Base-by-base conservation (phyloP, 1,284 basidiomycete genomes). In the Prillingera fragicola region DNA sequence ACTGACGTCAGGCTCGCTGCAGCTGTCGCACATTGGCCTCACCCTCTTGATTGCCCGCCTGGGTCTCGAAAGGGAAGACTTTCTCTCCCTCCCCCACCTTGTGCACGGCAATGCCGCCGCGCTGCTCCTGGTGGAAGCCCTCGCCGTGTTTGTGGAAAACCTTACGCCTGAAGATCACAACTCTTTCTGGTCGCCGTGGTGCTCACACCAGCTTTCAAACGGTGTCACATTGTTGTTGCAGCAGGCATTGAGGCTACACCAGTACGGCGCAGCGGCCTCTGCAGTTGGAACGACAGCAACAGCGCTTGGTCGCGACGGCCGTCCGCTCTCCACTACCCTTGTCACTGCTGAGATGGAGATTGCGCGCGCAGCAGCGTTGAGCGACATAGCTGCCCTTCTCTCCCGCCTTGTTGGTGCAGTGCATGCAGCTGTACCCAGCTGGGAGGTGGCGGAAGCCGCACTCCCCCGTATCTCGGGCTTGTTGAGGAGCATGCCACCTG, bases 21-120 rank as follows among this genome's bases (percentile, higher is more conserved):
- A 52, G 23, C 46, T 52, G 8, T 33, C 43, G 1, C 51, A 52
- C 25, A 23, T 43, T 9, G 51, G 51, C 10, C 19, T 52, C n/a
- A 40, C 43, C 8, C 32, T 47, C 1, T 33, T 54, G 12, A 50
- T 50, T 38, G 48, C 47, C 35, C 52, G 52, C 5, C 36, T 54
- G 4, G 52, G 52, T 2, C 44, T 50, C 1, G 52, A 50, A 23
- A 44, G 45, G 19, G 52, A 50, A n/a, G 47, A 54, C 32, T 47
- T 50, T 33, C 15, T 31, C 7, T 36, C 41, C 2, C 33, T 39
- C 3, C 15, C 34, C 10, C 42, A 47, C 19, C 25, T 50, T 8
- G 17, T 41, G 21, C 35, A 34, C 17, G 39, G 38, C 13, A 44
- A 33, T 18, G 18, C 33, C 33, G 34, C 38, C 24, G 43, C 41